phyloP scores from a whole-genome alignment of 805 yeast species.

The Yarrowia porcina region DNA sequence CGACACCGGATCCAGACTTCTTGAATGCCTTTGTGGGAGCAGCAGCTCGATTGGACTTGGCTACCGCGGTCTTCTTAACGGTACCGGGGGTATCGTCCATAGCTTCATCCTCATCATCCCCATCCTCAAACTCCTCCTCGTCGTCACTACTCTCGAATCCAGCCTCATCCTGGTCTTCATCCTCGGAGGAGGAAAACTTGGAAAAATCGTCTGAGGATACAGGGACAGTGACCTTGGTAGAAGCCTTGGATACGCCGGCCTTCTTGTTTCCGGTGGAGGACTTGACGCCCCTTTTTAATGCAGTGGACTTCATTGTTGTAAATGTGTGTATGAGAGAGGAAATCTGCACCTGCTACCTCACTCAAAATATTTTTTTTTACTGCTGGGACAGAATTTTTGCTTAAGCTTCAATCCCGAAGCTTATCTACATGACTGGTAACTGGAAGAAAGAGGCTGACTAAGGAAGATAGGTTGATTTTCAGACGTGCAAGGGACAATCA shows the following conservation, averaged over 20 bases:
- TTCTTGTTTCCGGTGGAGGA: slow-evolving; percentile 9
- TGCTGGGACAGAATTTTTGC: slow-evolving; percentile 11
- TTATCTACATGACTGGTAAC: neutral
- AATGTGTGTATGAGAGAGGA: slow-evolving; percentile 12
- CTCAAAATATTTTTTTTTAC: slow-evolving; percentile 17
- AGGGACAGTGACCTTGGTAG: neutral
- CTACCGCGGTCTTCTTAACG: slow-evolving; percentile 14
- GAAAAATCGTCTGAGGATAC: slow-evolving; percentile 1
- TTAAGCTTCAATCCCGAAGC: slow-evolving; percentile 1
- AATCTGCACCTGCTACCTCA: neutral
- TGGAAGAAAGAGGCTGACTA: neutral
- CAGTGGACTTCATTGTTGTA: slow-evolving; percentile 15
- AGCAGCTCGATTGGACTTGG: slow-evolving; percentile 20
- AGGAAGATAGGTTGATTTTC: neutral
- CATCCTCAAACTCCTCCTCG: slow-evolving; percentile 18
- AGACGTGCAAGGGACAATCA: neutral
- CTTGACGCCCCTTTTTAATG: slow-evolving; percentile 18
- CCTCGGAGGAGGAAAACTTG: slow-evolving; percentile 15
- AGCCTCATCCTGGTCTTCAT: slow-evolving; percentile 12
- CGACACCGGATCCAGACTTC: slow-evolving; percentile 48
- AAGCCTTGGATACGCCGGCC: slow-evolving; percentile 12
- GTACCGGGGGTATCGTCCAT: slow-evolving; percentile 17
- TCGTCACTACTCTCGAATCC: slow-evolving; percentile 23
- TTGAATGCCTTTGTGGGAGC: neutral
- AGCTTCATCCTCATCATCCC: slow-evolving; percentile 7